Percentiles rank a stretch among this genome's conserved stretches.
Evolutionary conservation across 108 stramenopile species (phyloP).

Genomic region (Skeletonema costatum): DNA sequence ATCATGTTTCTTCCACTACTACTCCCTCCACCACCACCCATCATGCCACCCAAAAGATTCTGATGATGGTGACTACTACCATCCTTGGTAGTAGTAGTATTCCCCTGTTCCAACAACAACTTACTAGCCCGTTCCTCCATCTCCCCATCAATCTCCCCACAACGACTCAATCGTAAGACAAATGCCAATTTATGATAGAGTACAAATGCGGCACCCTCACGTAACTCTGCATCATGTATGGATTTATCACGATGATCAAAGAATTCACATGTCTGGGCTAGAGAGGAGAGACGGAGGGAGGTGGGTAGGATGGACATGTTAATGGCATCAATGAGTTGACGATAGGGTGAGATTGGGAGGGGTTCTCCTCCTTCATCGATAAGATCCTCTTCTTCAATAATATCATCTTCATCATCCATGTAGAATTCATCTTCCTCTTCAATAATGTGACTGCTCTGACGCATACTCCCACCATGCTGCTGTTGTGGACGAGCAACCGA

Average conservation of each 20-base stretch:
- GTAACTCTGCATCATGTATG: conserved; percentile 50
- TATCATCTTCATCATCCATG: neutral
- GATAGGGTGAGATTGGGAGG: conserved; percentile 40
- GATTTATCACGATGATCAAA: conserved; percentile 58
- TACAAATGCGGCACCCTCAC: conserved; percentile 53
- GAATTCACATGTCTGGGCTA: conserved; percentile 49
- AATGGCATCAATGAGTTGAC: conserved; percentile 53
- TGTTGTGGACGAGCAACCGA: neutral
- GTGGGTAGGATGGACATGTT: conserved; percentile 58
- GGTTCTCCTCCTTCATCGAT: conserved; percentile 4
- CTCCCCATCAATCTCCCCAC: conserved; percentile 12
- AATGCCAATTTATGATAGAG: conserved; percentile 61
- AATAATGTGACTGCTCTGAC: neutral
- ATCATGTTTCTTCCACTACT: neutral
- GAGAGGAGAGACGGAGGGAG: conserved; percentile 38
- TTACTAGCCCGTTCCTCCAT: neutral
- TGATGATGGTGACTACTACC: neutral
- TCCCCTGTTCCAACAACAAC: neutral
- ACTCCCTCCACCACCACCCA: neutral
- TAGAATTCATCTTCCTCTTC: neutral
- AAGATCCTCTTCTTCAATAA: neutral
- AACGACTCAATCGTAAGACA: conserved; percentile 20
- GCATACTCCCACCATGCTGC: neutral
- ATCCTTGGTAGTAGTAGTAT: neutral
- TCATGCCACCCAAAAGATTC: neutral